Evolutionary conservation across 352 stramenopile species (phyloP), one percentile per base, ranked within the genome.

Genomic region (Thraustochytrium sp.): DNA sequence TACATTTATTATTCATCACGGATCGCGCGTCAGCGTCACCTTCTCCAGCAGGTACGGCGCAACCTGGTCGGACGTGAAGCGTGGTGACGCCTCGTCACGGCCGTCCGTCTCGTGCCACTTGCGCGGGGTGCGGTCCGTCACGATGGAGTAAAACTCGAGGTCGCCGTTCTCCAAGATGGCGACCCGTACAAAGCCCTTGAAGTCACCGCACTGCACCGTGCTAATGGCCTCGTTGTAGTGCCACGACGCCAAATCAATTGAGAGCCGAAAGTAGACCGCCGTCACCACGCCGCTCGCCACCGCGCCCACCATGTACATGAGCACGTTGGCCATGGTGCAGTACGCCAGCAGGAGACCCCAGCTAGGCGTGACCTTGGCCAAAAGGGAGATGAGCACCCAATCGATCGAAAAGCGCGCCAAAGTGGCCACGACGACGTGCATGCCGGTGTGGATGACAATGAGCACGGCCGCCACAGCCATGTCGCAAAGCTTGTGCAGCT

Each of bases 201-300:
- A 96, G 82, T 91, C 94, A 26, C 90, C 89, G 59, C 95, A 93
- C 38, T 91, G 91, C 72, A 96, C 87, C 23, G 91, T 89, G 34
- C 91, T 94, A 49, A 95, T 94, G 4, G 92, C 91, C 72, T 96
- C 92, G 85, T 96, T 95, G 89, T 96, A 96, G 87, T 96, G 92
- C 76, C 89, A 90, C 9, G 88, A 87, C 64, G 94, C 93, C 23
- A 92, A 86, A 68, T 94, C 94, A 80, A 95, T 86, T 48, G 91
- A 87, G 54, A 94, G 76, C 82, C 93, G 93, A 37, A 94, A 83
- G 82, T 95, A 95, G 51, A 80, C 36, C 21, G 40, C 26, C 34
- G 51, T 65, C 29, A 80, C 4, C 23, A 80, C 16, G 16, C 34
- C 34, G 2, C 48, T 44, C 8, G 63, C 5, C 34, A 80, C 5